Conservation (phyloP, 768 basidiomycete species). For the Mycena venus region DNA sequence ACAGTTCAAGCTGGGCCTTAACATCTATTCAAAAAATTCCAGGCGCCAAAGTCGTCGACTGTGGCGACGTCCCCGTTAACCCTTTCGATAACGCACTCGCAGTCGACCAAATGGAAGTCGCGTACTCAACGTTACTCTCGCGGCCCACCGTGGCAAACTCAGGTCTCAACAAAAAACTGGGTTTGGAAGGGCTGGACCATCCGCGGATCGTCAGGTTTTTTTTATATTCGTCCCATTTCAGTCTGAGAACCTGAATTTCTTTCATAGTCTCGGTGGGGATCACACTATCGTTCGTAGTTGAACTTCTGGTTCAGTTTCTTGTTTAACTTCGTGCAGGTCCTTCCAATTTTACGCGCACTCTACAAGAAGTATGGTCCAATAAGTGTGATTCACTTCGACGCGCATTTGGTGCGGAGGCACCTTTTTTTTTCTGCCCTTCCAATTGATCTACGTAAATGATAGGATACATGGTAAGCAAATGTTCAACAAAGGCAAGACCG, state of each 20-base stretch:
- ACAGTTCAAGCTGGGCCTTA: no score
- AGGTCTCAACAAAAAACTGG: slow-evolving; percentile 57
- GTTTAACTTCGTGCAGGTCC: slow-evolving; percentile 55
- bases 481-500: no score
- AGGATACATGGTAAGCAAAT: slow-evolving; percentile 59
- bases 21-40: slow-evolving; percentile 22
- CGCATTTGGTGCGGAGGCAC: slow-evolving; percentile 65
- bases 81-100: slow-evolving; percentile 89
- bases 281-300: slow-evolving; percentile 77
- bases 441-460: slow-evolving; percentile 47
- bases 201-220: slow-evolving; percentile 79
- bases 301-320: slow-evolving; percentile 53
- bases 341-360: slow-evolving; percentile 87
- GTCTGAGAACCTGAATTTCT: slow-evolving; percentile 1
- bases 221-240: slow-evolving; percentile 9
- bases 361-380: slow-evolving; percentile 81
- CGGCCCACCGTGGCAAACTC: slow-evolving; percentile 57
- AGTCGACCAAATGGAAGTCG: slow-evolving; percentile 89
- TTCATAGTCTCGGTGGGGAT: slow-evolving; percentile 81
- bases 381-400: slow-evolving; percentile 89
- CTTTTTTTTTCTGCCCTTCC: slow-evolving; percentile 53
- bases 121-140: slow-evolving; percentile 82
- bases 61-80: slow-evolving; percentile 86
- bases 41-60: slow-evolving; percentile 78
- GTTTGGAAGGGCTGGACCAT: slow-evolving; percentile 73